A percentile compares a stretch with the other conserved stretches of the same genome.
These are phyloP conservation scores for Populus trichocarpa DNA, from an alignment of 441 rosid genomes.

Conservation along the genomic window DNA sequence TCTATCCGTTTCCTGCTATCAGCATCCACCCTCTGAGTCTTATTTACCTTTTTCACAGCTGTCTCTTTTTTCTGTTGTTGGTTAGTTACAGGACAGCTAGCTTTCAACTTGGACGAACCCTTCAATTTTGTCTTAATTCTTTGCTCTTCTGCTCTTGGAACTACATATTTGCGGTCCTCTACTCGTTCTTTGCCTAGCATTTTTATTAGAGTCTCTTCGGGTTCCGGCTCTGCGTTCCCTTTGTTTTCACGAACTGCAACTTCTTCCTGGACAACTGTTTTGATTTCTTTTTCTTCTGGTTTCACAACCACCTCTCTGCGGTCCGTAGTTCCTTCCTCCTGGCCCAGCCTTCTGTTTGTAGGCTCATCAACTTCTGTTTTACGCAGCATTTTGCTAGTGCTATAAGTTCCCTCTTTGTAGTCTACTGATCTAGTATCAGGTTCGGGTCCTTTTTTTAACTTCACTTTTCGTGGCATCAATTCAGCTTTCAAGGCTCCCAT, in stretches of 20 bases:
- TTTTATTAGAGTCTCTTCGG: constrained; percentile 24
- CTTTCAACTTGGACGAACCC: constrained; percentile 32
- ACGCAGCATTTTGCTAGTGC: constrained; percentile 11
- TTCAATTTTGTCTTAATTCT: constrained; percentile 28
- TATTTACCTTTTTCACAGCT: constrained; percentile 26
- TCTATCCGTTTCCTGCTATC: constrained; percentile 20
- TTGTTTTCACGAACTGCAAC: constrained; percentile 16
- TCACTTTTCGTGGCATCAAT: constrained; percentile 27
- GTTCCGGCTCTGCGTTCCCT: constrained; percentile 20
- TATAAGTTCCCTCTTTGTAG: constrained; percentile 20
- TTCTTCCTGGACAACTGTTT: constrained; percentile 32
- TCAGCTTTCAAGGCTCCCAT: constrained; percentile 23
- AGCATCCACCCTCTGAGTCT: constrained; percentile 29
- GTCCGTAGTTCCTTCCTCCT: constrained; percentile 34
- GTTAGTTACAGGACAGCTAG: constrained; percentile 18
- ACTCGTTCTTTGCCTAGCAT: constrained; percentile 33
- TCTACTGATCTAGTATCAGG: constrained; percentile 14
- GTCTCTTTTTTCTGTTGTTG: constrained; percentile 27
- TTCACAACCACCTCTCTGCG: constrained; percentile 20
- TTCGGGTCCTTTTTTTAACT: constrained; percentile 32
- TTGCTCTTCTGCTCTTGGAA: constrained; percentile 31
- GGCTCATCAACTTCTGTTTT: constrained; percentile 25
- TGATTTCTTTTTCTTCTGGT: constrained; percentile 37
- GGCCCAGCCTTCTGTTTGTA: constrained; percentile 26
- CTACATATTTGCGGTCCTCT: constrained; percentile 26